A percentile compares a stretch with the other conserved stretches of the same genome.
Conservation (phyloP, 202 grass and related monocot species). For the Elaeis oleifera region DNA sequence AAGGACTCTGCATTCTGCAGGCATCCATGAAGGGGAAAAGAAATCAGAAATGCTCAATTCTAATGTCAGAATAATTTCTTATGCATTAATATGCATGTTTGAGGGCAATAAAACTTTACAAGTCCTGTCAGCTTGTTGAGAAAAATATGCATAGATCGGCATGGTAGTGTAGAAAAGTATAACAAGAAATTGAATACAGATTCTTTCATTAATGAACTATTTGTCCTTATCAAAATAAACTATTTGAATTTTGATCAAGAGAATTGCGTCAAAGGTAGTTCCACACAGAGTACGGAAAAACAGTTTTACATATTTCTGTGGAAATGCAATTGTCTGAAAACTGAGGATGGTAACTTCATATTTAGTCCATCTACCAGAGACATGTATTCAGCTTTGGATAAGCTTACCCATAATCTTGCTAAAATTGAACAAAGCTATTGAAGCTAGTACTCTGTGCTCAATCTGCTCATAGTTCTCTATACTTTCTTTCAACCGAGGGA, state of each 20-base stretch:
- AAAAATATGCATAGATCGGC: too few relatives aligned
- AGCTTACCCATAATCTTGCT: constrained; percentile 38
- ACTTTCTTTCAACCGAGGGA: constrained; percentile 32
- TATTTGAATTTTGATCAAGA: too few relatives aligned
- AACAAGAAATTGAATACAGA: too few relatives aligned
- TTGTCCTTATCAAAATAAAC: too few relatives aligned
- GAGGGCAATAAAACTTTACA: neutral
- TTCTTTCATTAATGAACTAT: too few relatives aligned
- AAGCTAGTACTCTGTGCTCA: constrained; percentile 36
- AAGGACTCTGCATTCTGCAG: constrained; percentile 46
- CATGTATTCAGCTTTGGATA: neutral
- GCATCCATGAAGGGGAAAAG: neutral
- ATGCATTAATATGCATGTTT: neutral
- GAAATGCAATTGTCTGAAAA: neutral
- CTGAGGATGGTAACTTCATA: neutral
- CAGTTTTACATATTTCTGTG: too few relatives aligned
- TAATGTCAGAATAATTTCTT: neutral
- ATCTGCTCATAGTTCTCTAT: constrained; percentile 9
- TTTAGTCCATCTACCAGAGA: neutral
- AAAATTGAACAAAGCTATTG: constrained; percentile 36
- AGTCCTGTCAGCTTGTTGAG: too few relatives aligned
- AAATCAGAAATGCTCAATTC: neutral
- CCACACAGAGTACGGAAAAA: too few relatives aligned
- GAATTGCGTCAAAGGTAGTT: too few relatives aligned
- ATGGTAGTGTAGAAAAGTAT: too few relatives aligned